A percentile compares a stretch with the other conserved stretches of the same genome.
Evolutionary conservation across 805 yeast species (phyloP).

Genomic region (Suhomyces sp.): DNA sequence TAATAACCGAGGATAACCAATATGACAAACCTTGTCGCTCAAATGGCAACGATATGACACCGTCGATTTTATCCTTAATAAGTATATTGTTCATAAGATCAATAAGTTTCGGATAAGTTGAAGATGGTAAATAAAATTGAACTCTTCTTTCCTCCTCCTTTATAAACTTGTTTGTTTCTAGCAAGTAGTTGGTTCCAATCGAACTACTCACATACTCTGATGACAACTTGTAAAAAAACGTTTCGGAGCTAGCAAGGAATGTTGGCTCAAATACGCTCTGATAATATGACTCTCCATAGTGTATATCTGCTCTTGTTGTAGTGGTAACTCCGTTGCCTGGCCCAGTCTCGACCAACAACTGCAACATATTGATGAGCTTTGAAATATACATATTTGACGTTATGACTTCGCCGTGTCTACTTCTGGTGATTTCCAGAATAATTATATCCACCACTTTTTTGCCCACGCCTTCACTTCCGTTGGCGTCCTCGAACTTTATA

Average conservation of each 20-base stretch:
- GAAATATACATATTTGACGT: slow-evolving; percentile 54
- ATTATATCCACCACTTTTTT: slow-evolving; percentile 45
- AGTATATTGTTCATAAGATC: slow-evolving; percentile 58
- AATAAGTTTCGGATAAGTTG: slow-evolving; percentile 52
- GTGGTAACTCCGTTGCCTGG: slow-evolving; percentile 6
- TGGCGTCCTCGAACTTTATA: slow-evolving; percentile 46
- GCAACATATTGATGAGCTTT: slow-evolving; percentile 67
- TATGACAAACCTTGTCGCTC: slow-evolving; percentile 54
- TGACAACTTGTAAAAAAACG: slow-evolving; percentile 52
- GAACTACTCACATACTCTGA: slow-evolving; percentile 38
- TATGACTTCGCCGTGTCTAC: slow-evolving; percentile 52
- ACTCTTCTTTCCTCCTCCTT: slow-evolving; percentile 61
- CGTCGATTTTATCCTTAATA: slow-evolving; percentile 53
- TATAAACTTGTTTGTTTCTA: slow-evolving; percentile 50
- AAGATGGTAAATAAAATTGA: slow-evolving; percentile 50
- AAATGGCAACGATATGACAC: slow-evolving; percentile 45
- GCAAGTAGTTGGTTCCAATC: slow-evolving; percentile 54
- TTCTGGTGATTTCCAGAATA: slow-evolving; percentile 53
- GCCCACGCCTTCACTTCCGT: slow-evolving; percentile 40
- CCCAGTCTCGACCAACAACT: slow-evolving; percentile 48
- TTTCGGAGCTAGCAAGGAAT: slow-evolving; percentile 52
- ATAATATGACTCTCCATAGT: slow-evolving; percentile 59
- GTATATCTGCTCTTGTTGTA: slow-evolving; percentile 17
- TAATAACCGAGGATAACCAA: slow-evolving; percentile 51
- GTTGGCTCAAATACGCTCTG: slow-evolving; percentile 63